A percentile compares a stretch with the other conserved stretches of the same genome.
Conservation (phyloP, 495 filamentous ascomycete genomes). For the Astrocystis sublimbata region DNA sequence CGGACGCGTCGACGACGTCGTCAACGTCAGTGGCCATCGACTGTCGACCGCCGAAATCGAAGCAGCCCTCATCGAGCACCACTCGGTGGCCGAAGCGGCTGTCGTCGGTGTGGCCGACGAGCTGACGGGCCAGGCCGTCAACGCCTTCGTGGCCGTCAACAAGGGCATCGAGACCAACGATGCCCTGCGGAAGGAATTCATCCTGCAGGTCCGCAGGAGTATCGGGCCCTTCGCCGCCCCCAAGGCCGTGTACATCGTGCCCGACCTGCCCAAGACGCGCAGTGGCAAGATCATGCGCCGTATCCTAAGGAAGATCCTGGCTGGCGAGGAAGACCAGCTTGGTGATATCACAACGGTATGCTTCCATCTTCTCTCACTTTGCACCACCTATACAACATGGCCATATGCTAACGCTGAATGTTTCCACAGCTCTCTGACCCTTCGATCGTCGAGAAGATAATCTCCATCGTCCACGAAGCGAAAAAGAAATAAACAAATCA, state of each 20-base stretch:
- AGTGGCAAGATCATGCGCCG: background rate
- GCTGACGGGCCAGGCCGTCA: background rate
- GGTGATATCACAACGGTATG: conserved; percentile 91
- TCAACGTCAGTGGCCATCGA: background rate
- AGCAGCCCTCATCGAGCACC: background rate
- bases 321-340: conserved; percentile 93
- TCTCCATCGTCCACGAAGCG: conserved; percentile 67
- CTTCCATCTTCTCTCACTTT: conserved; percentile 17
- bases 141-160: background rate
- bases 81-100: background rate
- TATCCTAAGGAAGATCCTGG: conserved; percentile 59
- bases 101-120: background rate
- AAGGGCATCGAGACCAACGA: background rate
- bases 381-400: conserved; percentile 1
- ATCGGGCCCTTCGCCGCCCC: background rate
- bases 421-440: conserved; percentile 78
- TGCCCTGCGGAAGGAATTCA: background rate
- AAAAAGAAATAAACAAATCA: conserved; percentile 53
- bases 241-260: background rate
- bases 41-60: background rate
- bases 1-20: background rate
- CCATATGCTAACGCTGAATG: conserved; percentile 38
- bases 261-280: background rate
- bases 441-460: conserved; percentile 85
- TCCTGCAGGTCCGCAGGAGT: background rate